Percentiles rank a stretch among this genome's conserved stretches.
These are phyloP conservation scores for Platanthera guangdongensis DNA, from an alignment of 106 monocot genomes.

Conservation along the genomic window DNA sequence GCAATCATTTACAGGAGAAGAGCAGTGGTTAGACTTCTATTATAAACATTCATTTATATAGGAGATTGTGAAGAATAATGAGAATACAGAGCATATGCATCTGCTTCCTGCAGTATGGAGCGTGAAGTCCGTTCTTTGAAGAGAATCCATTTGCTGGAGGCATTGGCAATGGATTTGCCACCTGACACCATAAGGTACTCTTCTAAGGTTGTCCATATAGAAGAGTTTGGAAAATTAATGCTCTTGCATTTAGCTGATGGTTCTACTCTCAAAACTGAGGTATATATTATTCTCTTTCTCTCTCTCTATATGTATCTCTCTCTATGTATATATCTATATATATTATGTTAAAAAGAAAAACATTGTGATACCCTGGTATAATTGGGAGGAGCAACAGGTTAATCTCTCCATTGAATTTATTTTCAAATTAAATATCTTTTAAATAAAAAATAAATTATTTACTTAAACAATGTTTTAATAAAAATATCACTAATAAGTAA, in stretches of 20 bases:
- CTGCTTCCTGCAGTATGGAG: constrained; percentile 15
- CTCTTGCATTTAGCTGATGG: constrained; percentile 54
- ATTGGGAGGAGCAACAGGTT: no score
- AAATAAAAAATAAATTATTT: no score
- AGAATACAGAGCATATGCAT: background rate
- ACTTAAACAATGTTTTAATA: no score
- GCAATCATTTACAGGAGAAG: background rate
- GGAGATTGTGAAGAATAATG: background rate
- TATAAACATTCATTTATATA: background rate
- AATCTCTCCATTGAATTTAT: no score
- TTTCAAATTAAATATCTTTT: no score
- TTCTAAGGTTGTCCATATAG: constrained; percentile 44
- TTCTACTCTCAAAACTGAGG: constrained; percentile 54
- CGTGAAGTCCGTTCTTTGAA: constrained; percentile 37
- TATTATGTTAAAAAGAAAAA: no score
- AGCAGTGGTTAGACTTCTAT: background rate
- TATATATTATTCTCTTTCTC: constrained; percentile 6
- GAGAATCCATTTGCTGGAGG: constrained; percentile 43
- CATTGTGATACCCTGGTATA: no score
- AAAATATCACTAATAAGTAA: no score
- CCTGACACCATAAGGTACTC: constrained; percentile 36
- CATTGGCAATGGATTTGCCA: constrained; percentile 42
- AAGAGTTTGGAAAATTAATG: constrained; percentile 28
- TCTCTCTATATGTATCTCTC: background rate
- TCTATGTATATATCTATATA: no score